These are phyloP conservation scores for Xylaria sp. DNA, from an alignment of 2,329 filamentous ascomycete species.

Conservation along the genomic window DNA sequence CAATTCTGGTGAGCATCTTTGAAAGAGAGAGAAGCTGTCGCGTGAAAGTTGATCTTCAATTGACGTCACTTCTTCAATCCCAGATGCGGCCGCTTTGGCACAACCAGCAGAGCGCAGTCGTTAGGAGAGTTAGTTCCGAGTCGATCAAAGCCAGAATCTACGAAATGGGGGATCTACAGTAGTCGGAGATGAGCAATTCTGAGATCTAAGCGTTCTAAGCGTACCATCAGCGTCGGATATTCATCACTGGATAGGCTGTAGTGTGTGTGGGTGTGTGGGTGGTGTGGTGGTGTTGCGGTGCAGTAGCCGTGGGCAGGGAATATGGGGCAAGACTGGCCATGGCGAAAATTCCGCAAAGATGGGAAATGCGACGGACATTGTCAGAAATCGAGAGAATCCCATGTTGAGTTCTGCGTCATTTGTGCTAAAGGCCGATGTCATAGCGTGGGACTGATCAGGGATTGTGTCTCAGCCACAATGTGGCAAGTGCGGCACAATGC, in stretches of 20 bases:
- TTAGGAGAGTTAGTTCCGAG: constrained; percentile 19
- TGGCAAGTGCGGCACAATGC: constrained; percentile 15
- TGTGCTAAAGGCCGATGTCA: constrained; percentile 3
- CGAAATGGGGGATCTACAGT: neutral
- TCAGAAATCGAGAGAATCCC: constrained; percentile 24
- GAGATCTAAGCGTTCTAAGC: constrained; percentile 9
- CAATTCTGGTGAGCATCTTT: neutral
- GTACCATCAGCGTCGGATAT: neutral
- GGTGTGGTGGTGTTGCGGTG: no score
- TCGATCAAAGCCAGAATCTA: constrained; percentile 13
- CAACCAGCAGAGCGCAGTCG: neutral
- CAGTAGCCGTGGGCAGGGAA: neutral
- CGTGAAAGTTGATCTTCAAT: neutral
- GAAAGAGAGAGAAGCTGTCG: neutral
- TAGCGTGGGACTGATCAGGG: neutral
- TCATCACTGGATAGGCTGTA: neutral
- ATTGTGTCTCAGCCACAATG: constrained; percentile 9
- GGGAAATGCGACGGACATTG: constrained; percentile 24
- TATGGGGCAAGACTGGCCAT: neutral
- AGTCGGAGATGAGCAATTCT: neutral
- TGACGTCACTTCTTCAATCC: neutral
- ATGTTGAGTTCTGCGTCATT: constrained; percentile 18
- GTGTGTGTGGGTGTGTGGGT: no score
- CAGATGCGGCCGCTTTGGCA: neutral
- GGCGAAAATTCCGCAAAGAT: constrained; percentile 19